Evolutionary conservation across 2,329 filamentous ascomycete genomes (phyloP).

Genomic region (Sphaerostilbella broomeana): DNA sequence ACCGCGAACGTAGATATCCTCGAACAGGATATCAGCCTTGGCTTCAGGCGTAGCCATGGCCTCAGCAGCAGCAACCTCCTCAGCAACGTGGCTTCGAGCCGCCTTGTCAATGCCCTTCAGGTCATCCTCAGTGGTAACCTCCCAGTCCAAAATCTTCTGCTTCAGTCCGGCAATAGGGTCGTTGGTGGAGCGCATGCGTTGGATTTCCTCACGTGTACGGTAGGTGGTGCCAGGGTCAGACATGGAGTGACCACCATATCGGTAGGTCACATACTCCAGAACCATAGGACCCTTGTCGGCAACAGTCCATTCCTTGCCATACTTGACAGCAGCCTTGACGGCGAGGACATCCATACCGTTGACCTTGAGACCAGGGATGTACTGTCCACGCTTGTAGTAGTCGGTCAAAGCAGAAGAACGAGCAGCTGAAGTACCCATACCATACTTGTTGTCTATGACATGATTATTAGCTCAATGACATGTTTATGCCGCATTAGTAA

Average conservation of each 20-base stretch:
- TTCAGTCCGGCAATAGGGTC: slow-evolving; percentile 97
- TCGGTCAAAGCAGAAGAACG: slow-evolving; percentile 94
- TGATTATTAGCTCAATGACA: slow-evolving; percentile 14
- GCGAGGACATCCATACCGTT: slow-evolving; percentile 99
- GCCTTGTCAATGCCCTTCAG: slow-evolving; percentile 96
- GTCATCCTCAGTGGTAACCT: slow-evolving; percentile 84
- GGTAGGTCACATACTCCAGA: slow-evolving; percentile 98
- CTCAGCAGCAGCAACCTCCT: slow-evolving; percentile 86
- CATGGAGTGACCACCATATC: slow-evolving; percentile 99
- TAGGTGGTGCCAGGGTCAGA: slow-evolving; percentile 99
- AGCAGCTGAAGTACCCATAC: slow-evolving; percentile 95
- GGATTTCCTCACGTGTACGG: slow-evolving; percentile 97
- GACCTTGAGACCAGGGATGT: slow-evolving; percentile 98
- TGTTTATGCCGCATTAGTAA: too few relatives aligned
- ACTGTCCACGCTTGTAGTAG: slow-evolving; percentile 99
- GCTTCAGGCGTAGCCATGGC: slow-evolving; percentile 75
- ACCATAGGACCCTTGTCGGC: slow-evolving; percentile 88
- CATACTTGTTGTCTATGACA: slow-evolving; percentile 92
- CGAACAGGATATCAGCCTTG: slow-evolving; percentile 77
- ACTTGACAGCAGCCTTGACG: slow-evolving; percentile 91
- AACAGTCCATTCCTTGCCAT: slow-evolving; percentile 81
- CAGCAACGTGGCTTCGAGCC: slow-evolving; percentile 76
- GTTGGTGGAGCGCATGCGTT: slow-evolving; percentile 98
- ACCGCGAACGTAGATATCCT: slow-evolving; percentile 92
- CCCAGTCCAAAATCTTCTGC: slow-evolving; percentile 97